Evolutionary conservation across 805 yeast species (phyloP).

Genomic region (Saitoella complicata): DNA sequence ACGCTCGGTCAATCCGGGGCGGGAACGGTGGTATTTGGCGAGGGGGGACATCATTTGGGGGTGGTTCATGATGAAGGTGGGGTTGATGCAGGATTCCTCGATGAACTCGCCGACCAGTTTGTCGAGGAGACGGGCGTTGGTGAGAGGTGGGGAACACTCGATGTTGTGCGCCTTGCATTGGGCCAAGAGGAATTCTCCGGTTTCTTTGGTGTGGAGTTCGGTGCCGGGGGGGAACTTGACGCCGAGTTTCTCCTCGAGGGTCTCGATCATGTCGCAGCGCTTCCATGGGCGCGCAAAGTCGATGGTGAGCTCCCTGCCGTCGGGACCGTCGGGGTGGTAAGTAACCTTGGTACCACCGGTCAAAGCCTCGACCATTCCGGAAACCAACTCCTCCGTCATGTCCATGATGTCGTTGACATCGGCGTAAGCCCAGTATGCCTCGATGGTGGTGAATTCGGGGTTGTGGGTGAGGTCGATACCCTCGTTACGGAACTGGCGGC

Average conservation of each 20-base stretch:
- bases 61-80: constrained; percentile 95
- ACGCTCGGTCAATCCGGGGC: constrained; percentile 93
- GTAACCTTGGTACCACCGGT: constrained; percentile 74
- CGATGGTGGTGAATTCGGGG: constrained; percentile 98
- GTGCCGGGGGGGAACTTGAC: constrained; percentile 94
- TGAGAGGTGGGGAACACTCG: constrained; percentile 66
- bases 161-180: constrained; percentile 63
- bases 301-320: constrained; percentile 52
- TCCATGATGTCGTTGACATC: constrained; percentile 93
- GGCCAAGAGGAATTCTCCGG: constrained; percentile 75
- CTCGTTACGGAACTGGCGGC: constrained; percentile 97
- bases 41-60: constrained; percentile 99
- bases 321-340: constrained; percentile 91
- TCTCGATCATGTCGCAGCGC: constrained; percentile 94
- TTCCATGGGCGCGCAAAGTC: constrained; percentile 97
- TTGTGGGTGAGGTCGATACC: constrained; percentile 98
- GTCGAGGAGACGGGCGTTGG: constrained; percentile 98
- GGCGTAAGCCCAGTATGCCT: constrained; percentile 94
- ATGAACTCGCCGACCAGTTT: constrained; percentile 84
- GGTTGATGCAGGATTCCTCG: constrained; percentile 88
- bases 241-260: constrained; percentile 68
- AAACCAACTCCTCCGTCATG: constrained; percentile 71
- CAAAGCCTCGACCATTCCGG: constrained; percentile 93
- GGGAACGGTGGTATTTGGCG: constrained; percentile 86
- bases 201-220: constrained; percentile 82